A percentile compares a stretch with the other conserved stretches of the same genome.
These are phyloP conservation scores for Corylus heterophylla DNA, from an alignment of 306 rosid species.

Conservation along the genomic window DNA sequence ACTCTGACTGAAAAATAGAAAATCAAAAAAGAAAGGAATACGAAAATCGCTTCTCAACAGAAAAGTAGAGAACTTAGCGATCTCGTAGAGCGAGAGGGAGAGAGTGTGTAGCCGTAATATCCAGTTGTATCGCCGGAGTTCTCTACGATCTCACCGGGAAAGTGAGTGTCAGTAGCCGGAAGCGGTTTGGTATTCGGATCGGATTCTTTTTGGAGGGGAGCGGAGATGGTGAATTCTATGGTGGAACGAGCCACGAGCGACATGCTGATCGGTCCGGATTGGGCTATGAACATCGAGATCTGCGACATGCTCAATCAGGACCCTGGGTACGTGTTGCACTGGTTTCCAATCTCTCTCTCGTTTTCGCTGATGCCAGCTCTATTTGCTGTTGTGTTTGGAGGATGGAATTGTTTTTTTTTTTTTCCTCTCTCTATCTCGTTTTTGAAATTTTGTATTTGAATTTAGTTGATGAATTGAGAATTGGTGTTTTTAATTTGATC, in stretches of 20 bases:
- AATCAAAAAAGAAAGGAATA: background rate
- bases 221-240: slow-evolving; percentile 80
- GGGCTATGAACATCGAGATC: slow-evolving; percentile 99
- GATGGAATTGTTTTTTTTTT: slow-evolving; percentile 4
- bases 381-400: background rate
- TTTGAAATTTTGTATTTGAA: background rate
- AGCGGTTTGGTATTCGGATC: slow-evolving; percentile 28
- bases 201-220: slow-evolving; percentile 32
- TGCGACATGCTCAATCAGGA: slow-evolving; percentile 89
- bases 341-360: slow-evolving; percentile 27
- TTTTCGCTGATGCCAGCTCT: background rate
- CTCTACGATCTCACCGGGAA: slow-evolving; percentile 23
- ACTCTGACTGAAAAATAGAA: background rate
- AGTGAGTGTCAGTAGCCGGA: slow-evolving; percentile 30
- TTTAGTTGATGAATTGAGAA: background rate
- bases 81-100: slow-evolving; percentile 25
- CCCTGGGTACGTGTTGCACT: slow-evolving; percentile 64
- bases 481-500: slow-evolving; percentile 17
- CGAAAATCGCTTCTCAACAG: slow-evolving; percentile 28
- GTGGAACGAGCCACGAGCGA: slow-evolving; percentile 96
- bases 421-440: background rate
- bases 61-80: slow-evolving; percentile 36
- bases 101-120: slow-evolving; percentile 32
- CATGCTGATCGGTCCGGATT: slow-evolving; percentile 97
- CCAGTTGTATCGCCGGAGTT: slow-evolving; percentile 30